These are phyloP conservation scores for Diaporthe citri DNA, from an alignment of 2,329 filamentous ascomycete species.

Conservation along the genomic window DNA sequence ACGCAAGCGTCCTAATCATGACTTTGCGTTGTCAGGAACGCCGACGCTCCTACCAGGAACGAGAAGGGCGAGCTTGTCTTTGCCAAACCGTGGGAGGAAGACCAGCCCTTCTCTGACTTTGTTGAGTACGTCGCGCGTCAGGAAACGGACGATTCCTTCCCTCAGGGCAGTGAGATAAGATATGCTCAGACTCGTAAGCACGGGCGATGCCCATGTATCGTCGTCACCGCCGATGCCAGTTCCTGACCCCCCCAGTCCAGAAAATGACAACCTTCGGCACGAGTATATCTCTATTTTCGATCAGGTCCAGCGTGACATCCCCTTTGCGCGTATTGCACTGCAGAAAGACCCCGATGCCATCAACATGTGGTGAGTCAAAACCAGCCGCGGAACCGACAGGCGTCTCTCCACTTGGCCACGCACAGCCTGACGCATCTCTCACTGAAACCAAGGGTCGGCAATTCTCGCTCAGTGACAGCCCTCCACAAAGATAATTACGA, in stretches of 20 bases:
- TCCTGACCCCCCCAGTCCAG: conserved; percentile 51
- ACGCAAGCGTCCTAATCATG: conserved; percentile 5
- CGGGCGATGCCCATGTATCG: conserved; percentile 4
- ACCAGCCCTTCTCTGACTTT: conserved; percentile 72
- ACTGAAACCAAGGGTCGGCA: conserved; percentile 70
- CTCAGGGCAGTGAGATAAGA: conserved; percentile 62
- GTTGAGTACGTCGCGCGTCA: conserved; percentile 72
- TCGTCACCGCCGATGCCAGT: background rate
- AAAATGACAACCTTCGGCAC: conserved; percentile 84
- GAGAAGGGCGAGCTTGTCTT: conserved; percentile 61
- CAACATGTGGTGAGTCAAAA: conserved; percentile 72
- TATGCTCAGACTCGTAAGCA: conserved; percentile 81
- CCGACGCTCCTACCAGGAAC: conserved; percentile 64
- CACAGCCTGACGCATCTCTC: background rate
- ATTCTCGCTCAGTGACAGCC: conserved; percentile 76
- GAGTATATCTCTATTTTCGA: conserved; percentile 76
- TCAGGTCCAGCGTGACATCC: conserved; percentile 73
- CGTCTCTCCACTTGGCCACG: background rate
- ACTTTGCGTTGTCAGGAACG: conserved; percentile 51
- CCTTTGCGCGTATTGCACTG: conserved; percentile 81
- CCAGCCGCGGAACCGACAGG: background rate
- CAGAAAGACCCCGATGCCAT: conserved; percentile 77
- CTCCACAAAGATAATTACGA: conserved; percentile 89
- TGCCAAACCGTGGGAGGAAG: conserved; percentile 79
- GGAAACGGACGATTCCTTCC: conserved; percentile 57